Evolutionary conservation across 1,284 basidiomycete genomes (phyloP).

Genomic region (Schizopora paradoxa): DNA sequence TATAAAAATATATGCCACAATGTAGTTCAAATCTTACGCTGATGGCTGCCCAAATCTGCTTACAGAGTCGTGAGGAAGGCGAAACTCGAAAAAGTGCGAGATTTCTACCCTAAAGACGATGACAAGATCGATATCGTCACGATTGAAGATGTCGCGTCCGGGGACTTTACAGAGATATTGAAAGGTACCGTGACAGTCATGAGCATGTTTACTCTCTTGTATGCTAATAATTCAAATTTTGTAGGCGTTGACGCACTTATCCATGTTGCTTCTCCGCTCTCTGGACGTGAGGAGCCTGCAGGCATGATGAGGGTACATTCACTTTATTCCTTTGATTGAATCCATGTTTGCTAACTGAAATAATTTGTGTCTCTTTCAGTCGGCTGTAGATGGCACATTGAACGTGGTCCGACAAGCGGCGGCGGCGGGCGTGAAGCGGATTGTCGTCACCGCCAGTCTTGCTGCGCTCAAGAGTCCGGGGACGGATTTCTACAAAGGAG

Average conservation of each 20-base stretch:
- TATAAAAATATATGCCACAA: too few species aligned
- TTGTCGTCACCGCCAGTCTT: slow-evolving; percentile 5
- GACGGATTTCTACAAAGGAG: too few species aligned
- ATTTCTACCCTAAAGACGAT: too few species aligned
- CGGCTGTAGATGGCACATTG: slow-evolving; percentile 1
- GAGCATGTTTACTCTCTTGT: neutral
- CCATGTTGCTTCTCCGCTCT: slow-evolving; percentile 3
- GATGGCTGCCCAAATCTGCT: too few species aligned
- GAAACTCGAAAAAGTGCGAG: too few species aligned
- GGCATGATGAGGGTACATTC: slow-evolving; percentile 4
- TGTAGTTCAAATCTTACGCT: too few species aligned
- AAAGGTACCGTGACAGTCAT: slow-evolving; percentile 2
- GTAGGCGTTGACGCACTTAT: slow-evolving; percentile 6
- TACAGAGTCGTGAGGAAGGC: too few species aligned
- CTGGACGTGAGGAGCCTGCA: neutral
- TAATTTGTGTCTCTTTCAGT: neutral
- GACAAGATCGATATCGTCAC: neutral
- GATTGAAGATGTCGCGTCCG: neutral
- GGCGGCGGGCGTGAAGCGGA: neutral
- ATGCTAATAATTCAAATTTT: neutral
- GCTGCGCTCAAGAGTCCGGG: too few species aligned
- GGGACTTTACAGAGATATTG: slow-evolving; percentile 4
- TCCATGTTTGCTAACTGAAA: too few species aligned
- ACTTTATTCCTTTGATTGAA: too few species aligned
- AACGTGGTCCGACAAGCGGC: slow-evolving; percentile 2